phyloP scores from a whole-genome alignment of 23 red algal genomes.

The Pyropia yezoensis region DNA sequence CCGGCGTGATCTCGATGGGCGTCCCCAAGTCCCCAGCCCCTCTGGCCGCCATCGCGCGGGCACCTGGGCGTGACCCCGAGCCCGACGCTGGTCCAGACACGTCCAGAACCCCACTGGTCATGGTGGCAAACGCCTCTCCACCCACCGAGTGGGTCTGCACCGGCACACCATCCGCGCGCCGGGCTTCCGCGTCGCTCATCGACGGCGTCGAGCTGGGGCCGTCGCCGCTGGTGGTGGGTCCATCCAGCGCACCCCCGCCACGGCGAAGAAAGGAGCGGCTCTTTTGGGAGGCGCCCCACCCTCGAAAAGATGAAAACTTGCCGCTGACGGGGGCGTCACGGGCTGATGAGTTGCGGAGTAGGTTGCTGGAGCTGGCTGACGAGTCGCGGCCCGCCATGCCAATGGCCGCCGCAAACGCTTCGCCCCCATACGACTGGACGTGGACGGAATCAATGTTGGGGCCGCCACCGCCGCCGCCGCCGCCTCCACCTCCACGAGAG shows the following conservation, averaged over 20 bases:
- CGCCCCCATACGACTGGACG: conserved; percentile 51
- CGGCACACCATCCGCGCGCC: no score
- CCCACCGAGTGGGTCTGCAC: conserved; percentile 30
- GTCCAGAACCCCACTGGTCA: conserved; percentile 1
- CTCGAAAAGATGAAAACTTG: conserved; percentile 25
- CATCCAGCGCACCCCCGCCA: not conserved
- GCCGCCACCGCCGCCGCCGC: conserved; percentile 9
- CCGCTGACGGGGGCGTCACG: not conserved
- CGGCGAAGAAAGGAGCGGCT: no score
- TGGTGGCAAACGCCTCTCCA: conserved; percentile 48
- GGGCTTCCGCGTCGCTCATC: not conserved
- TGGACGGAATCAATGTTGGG: conserved; percentile 20
- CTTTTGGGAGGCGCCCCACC: not conserved
- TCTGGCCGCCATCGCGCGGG: no score
- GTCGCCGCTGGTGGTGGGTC: not conserved
- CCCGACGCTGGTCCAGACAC: no score
- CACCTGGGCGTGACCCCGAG: no score
- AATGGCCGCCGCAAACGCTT: conserved; percentile 43
- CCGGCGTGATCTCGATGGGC: no score
- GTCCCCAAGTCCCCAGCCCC: no score
- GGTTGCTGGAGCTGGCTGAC: not conserved
- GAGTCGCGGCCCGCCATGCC: no score
- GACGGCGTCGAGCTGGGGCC: conserved; percentile 1
- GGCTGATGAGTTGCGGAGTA: not conserved
- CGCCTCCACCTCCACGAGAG: not conserved